A percentile compares a stretch with the other conserved stretches of the same genome.
phyloP scores from a whole-genome alignment of 176 grass and related monocot genomes.

The Typha latifolia region DNA sequence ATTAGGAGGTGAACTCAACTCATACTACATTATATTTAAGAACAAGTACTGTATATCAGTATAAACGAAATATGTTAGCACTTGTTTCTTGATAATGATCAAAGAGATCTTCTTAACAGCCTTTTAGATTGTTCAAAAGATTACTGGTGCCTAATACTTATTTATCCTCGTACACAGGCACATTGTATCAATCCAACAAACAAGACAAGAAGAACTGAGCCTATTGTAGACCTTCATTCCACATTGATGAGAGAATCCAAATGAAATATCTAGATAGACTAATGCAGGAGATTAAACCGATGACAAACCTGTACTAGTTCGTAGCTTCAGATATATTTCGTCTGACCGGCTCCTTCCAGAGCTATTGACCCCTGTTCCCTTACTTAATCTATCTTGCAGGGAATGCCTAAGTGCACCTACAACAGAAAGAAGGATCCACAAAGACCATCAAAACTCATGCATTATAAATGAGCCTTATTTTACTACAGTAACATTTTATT shows the following conservation, averaged over 20 bases:
- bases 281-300: neutral
- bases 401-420: slow-evolving; percentile 92
- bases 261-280: neutral
- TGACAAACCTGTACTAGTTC: slow-evolving; percentile 59
- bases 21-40: too few species aligned
- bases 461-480: neutral
- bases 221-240: neutral
- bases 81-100: too few species aligned
- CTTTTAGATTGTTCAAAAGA: too few species aligned
- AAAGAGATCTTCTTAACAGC: too few species aligned
- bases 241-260: neutral
- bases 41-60: too few species aligned
- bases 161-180: too few species aligned
- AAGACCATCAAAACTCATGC: slow-evolving; percentile 10
- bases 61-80: too few species aligned
- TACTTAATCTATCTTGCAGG: slow-evolving; percentile 84
- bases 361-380: slow-evolving; percentile 39
- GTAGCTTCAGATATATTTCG: slow-evolving; percentile 18
- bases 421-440: neutral
- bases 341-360: slow-evolving; percentile 39
- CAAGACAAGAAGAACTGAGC: too few species aligned
- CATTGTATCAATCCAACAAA: too few species aligned
- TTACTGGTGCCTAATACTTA: too few species aligned
- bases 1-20: too few species aligned
- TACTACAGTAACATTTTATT: neutral